Percentiles rank a stretch among this genome's conserved stretches.
phyloP scores from a whole-genome alignment of 2,329 filamentous ascomycete genomes.

The Colletotrichum orchidophilum region DNA sequence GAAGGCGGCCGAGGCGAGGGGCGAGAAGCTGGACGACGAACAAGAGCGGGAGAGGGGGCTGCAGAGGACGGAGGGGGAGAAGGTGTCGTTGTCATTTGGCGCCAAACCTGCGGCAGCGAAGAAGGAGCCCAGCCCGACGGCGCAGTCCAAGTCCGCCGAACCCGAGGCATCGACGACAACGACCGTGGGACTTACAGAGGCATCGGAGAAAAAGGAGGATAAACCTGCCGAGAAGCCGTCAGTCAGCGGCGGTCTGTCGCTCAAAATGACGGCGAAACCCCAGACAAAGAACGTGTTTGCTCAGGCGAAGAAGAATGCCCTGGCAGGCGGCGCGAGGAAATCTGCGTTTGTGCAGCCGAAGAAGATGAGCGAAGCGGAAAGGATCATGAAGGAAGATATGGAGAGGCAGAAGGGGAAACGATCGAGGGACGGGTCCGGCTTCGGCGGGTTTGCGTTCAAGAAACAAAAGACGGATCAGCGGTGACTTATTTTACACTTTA shows the following conservation, averaged over 20 bases:
- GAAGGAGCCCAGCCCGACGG: slow-evolving; percentile 30
- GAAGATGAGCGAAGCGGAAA: slow-evolving; percentile 88
- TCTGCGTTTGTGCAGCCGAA: slow-evolving; percentile 68
- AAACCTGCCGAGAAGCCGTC: slow-evolving; percentile 26
- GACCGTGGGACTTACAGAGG: slow-evolving; percentile 5
- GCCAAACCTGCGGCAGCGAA: slow-evolving; percentile 44
- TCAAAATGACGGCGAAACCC: slow-evolving; percentile 72
- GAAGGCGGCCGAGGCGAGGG: slow-evolving; percentile 61
- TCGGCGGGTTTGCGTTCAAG: slow-evolving; percentile 59
- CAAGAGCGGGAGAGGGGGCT: slow-evolving; percentile 56
- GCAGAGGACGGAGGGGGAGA: slow-evolving; percentile 76
- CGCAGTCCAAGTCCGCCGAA: slow-evolving; percentile 31
- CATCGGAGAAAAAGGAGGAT: slow-evolving; percentile 34
- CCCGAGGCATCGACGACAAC: slow-evolving; percentile 37
- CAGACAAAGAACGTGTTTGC: slow-evolving; percentile 83
- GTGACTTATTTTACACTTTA: neutral
- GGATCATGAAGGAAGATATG: slow-evolving; percentile 88
- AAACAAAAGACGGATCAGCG: slow-evolving; percentile 53
- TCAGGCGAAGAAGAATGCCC: slow-evolving; percentile 73
- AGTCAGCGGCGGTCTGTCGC: slow-evolving; percentile 57
- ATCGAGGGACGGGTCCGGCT: slow-evolving; percentile 57
- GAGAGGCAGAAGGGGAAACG: slow-evolving; percentile 79
- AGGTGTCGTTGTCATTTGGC: slow-evolving; percentile 77
- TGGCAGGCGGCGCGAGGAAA: slow-evolving; percentile 71
- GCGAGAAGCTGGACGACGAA: slow-evolving; percentile 50